Conservation (phyloP, 1,284 basidiomycete species). For the Ganoderma sinense region DNA sequence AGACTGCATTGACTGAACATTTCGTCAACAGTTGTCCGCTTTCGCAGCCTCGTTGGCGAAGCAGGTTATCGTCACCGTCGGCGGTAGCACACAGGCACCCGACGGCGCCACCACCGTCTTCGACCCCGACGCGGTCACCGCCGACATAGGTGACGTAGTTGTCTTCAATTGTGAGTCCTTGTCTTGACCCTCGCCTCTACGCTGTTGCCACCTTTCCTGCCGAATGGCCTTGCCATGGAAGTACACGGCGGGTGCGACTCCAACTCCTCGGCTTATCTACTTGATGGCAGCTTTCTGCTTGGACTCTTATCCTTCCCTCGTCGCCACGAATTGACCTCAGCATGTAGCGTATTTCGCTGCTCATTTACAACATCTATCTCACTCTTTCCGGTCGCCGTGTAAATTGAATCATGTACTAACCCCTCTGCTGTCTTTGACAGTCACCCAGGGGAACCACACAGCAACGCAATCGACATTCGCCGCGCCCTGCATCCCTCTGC, state of each 20-base stretch:
- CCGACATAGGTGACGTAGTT: constrained; percentile 55
- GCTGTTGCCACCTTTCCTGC: not conserved
- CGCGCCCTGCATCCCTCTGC: constrained; percentile 56
- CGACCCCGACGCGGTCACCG: constrained; percentile 53
- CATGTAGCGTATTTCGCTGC: not conserved
- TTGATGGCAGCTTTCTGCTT: not conserved
- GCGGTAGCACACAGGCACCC: constrained; percentile 48
- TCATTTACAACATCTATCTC: not conserved
- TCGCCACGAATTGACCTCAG: not conserved
- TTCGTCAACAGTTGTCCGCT: constrained; percentile 28
- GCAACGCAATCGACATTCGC: constrained; percentile 63
- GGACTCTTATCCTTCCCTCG: not conserved
- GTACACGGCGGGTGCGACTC: not conserved
- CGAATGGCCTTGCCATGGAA: not conserved
- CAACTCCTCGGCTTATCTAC: not conserved
- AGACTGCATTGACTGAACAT: not conserved
- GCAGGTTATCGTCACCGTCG: constrained; percentile 54
- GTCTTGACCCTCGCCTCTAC: not conserved
- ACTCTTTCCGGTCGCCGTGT: not conserved
- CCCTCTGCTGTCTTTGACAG: constrained; percentile 36
- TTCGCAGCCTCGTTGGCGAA: constrained; percentile 41
- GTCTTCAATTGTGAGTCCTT: constrained; percentile 60
- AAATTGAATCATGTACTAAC: not conserved
- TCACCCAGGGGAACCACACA: constrained; percentile 64
- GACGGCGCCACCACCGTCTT: constrained; percentile 53